phyloP scores from a whole-genome alignment of 1,284 basidiomycete species.

The Ceratorhiza oryzae-sativae region DNA sequence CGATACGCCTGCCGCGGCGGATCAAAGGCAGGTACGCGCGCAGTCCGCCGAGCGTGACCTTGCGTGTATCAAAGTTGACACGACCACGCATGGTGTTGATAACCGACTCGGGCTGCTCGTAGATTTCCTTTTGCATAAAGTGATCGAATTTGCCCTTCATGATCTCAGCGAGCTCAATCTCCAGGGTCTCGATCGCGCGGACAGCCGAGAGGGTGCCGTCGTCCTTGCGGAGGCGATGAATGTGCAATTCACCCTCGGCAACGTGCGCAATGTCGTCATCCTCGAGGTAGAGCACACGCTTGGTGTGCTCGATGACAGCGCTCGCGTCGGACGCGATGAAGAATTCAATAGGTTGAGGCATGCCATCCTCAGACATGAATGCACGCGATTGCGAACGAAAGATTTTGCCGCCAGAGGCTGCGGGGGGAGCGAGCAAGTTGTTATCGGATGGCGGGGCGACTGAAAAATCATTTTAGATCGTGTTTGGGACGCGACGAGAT shows the following conservation, averaged over 20 bases:
- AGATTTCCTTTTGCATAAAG: slow-evolving; percentile 99
- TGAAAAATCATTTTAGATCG: slow-evolving; percentile 43
- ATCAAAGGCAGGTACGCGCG: slow-evolving; percentile 96
- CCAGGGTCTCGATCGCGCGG: slow-evolving; percentile 97
- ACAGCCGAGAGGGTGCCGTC: slow-evolving; percentile 76
- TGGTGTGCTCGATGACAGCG: slow-evolving; percentile 98
- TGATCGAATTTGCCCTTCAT: slow-evolving; percentile 99
- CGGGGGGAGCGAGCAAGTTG: slow-evolving; percentile 78
- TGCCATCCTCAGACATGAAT: slow-evolving; percentile 98
- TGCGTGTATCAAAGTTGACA: slow-evolving; percentile 96
- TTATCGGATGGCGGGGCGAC: slow-evolving; percentile 59
- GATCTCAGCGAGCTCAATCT: slow-evolving; percentile 98
- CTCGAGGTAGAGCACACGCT: slow-evolving; percentile 97
- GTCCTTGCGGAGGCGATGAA: slow-evolving; percentile 95
- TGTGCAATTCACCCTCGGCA: slow-evolving; percentile 95
- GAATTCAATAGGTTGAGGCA: slow-evolving; percentile 99
- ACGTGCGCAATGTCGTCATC: slow-evolving; percentile 99
- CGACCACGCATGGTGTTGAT: slow-evolving; percentile 99
- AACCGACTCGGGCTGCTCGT: slow-evolving; percentile 99
- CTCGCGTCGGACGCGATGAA: slow-evolving; percentile 98
- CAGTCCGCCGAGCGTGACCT: slow-evolving; percentile 93
- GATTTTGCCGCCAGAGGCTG: slow-evolving; percentile 75
- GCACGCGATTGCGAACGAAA: slow-evolving; percentile 96
- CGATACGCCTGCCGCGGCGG: slow-evolving; percentile 90
- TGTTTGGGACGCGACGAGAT: background rate